Evolutionary conservation across 805 yeast species (phyloP), one percentile per base, ranked within the genome.

Genomic region (Metschnikowia vanudenii): DNA sequence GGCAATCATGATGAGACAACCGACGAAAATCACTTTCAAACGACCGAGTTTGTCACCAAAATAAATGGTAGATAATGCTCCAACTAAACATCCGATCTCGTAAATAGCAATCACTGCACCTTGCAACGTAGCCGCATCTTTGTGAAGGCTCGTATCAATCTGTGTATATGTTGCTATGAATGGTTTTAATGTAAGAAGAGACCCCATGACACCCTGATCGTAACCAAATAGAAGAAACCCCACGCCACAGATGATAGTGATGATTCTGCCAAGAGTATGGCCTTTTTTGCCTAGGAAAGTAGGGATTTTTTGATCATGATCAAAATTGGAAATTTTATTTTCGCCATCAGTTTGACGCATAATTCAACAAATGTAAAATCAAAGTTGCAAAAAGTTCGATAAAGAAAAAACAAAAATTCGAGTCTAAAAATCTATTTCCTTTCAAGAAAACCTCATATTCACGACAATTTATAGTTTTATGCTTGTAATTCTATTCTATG

Each of bases 161-260:
- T 51, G 43, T 1, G 56, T 45, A 47, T 56, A 59, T 7, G 55
- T 49, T 24, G 55, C 40, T 24, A 49, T 50, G 32, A 59, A 59
- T 12, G 59, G 49, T 29, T 50, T 50, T 16, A 59, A 40, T 2
- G 62, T 58, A 42, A 59, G 54, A 39, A 59, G 57, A 30, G 58
- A 51, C 5, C 63, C 65, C 72, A 72, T 70, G 48, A 72, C 64
- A 38, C 75, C 76, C 49, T 71, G 76, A 51, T 72, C 76, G 48
- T 50, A 50, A 20, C 76, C 76, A 45, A 70, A 68, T 50, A 70
- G 64, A 44, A 69, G 66, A 40, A 70, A 53, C 1, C 57, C 57
- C 5, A 46, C 57, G 2, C 57, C 54, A 24, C 57, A 54, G 19
- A 54, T 42, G 2, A 50, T 20, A 7, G 57, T 50, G 17, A 54